phyloP scores from a whole-genome alignment of 2,329 filamentous ascomycete genomes.

The Fusarium robinianum region DNA sequence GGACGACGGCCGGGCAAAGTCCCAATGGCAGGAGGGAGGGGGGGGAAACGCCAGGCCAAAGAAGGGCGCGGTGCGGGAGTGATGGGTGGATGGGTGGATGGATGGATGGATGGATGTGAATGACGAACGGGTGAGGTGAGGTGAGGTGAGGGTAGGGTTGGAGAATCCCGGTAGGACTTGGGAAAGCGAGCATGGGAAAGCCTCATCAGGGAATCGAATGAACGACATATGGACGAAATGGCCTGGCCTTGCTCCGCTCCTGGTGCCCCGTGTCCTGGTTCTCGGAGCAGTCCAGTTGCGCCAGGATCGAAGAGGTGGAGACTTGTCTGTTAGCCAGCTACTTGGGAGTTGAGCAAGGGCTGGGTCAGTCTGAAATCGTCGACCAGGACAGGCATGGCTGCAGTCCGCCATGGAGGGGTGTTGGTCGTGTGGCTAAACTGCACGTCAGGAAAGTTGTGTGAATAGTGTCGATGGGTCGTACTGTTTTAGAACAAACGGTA shows the following conservation, averaged over 20 bases:
- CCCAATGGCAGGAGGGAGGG: conserved; percentile 23
- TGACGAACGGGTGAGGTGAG: conserved; percentile 27
- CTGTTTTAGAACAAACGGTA: conserved; percentile 25
- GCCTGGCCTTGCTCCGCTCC: conserved; percentile 21
- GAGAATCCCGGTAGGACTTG: conserved; percentile 6
- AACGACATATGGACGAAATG: conserved; percentile 23
- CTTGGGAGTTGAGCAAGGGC: conserved; percentile 16
- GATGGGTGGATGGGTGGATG: neutral
- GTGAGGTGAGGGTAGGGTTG: conserved; percentile 15
- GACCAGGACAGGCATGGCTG: conserved; percentile 16
- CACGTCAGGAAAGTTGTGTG: conserved; percentile 12
- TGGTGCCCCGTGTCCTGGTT: conserved; percentile 35
- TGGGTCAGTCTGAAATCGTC: conserved; percentile 6
- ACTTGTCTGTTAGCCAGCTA: conserved; percentile 15
- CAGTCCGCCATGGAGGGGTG: conserved; percentile 16
- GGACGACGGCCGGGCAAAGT: conserved; percentile 20
- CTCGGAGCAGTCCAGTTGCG: conserved; percentile 32
- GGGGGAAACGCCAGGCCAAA: neutral
- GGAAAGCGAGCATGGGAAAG: conserved; percentile 6
- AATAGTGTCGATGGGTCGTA: conserved; percentile 10
- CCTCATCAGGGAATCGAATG: conserved; percentile 10
- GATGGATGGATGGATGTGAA: conserved; percentile 12
- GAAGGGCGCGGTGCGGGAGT: too few relatives aligned
- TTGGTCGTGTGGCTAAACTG: conserved; percentile 13
- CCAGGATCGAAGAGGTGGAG: conserved; percentile 34